Conservation (phyloP, 1,284 basidiomycete genomes). For the Coniferiporia weirii region DNA sequence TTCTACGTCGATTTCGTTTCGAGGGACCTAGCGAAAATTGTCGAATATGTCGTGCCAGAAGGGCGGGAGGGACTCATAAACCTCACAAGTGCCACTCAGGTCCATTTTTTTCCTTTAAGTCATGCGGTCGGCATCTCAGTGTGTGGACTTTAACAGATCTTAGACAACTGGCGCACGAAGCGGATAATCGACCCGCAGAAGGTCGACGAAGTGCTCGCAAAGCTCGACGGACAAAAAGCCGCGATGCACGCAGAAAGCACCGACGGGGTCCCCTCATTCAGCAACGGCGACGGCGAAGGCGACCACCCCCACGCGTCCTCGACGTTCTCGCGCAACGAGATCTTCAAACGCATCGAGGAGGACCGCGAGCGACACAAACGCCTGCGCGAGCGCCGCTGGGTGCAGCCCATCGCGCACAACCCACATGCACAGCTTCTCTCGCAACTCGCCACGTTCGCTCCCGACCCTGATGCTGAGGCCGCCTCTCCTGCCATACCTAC, state of each 20-base stretch:
- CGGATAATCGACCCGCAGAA: slow-evolving; percentile 75
- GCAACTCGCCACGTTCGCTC: slow-evolving; percentile 54
- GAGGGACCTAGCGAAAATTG: slow-evolving; percentile 69
- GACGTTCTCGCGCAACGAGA: slow-evolving; percentile 57
- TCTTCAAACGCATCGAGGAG: slow-evolving; percentile 88
- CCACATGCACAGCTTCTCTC: slow-evolving; percentile 37
- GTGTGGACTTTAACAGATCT: slow-evolving; percentile 46
- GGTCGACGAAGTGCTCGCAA: slow-evolving; percentile 59
- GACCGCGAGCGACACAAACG: slow-evolving; percentile 94
- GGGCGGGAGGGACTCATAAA: slow-evolving; percentile 81
- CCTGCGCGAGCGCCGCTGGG: slow-evolving; percentile 89
- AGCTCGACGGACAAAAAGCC: slow-evolving; percentile 44
- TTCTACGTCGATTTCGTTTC: slow-evolving; percentile 75
- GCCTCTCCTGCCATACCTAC: not conserved
- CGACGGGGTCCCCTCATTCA: slow-evolving; percentile 17
- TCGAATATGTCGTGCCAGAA: slow-evolving; percentile 77
- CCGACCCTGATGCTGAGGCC: slow-evolving; percentile 34
- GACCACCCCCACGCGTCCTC: slow-evolving; percentile 27
- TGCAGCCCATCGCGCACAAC: slow-evolving; percentile 65
- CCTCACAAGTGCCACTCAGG: slow-evolving; percentile 80
- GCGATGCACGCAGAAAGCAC: slow-evolving; percentile 22
- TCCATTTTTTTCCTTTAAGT: slow-evolving; percentile 23
- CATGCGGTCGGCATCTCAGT: not conserved
- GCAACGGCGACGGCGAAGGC: slow-evolving; percentile 14
- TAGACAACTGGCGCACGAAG: slow-evolving; percentile 83